Percentiles rank a stretch among this genome's conserved stretches.
These are phyloP conservation scores for Nannochloropsis oceanica DNA, from an alignment of 108 stramenopile species.

Conservation along the genomic window DNA sequence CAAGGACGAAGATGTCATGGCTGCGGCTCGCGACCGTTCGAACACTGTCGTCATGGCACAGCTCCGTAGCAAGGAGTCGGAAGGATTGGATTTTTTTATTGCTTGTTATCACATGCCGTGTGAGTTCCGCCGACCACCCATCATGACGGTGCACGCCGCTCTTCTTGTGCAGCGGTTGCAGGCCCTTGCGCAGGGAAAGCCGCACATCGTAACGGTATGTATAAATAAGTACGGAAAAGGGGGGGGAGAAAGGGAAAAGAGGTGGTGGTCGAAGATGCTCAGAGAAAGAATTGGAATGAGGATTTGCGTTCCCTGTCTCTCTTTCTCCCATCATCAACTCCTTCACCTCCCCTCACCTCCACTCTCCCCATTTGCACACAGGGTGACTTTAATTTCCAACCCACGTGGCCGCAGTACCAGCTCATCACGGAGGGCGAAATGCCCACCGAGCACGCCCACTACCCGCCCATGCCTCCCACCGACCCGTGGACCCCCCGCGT, in stretches of 20 bases:
- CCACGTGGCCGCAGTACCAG: slow-evolving; percentile 57
- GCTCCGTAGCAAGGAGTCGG: background rate
- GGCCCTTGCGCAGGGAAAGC: slow-evolving; percentile 23
- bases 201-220: slow-evolving; percentile 18
- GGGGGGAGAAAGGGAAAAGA: too few relatives aligned
- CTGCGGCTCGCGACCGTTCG: background rate
- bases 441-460: slow-evolving; percentile 37
- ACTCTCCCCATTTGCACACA: background rate
- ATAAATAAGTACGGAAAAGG: background rate
- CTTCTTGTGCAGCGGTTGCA: slow-evolving; percentile 24
- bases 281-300: too few relatives aligned
- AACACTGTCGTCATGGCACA: background rate
- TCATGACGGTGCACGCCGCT: slow-evolving; percentile 33
- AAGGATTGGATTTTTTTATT: slow-evolving; percentile 19
- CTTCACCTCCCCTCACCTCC: background rate
- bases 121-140: slow-evolving; percentile 49
- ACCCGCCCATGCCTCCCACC: slow-evolving; percentile 18
- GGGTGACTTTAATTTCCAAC: slow-evolving; percentile 69
- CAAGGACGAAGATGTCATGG: background rate
- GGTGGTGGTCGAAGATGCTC: too few relatives aligned
- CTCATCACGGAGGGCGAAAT: slow-evolving; percentile 66
- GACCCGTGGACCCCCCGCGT: slow-evolving; percentile 5
- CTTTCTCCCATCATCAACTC: background rate
- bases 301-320: too few relatives aligned
- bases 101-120: slow-evolving; percentile 97